These are phyloP conservation scores for Mariannaea elegans DNA, from an alignment of 2,329 filamentous ascomycete species.

Conservation along the genomic window DNA sequence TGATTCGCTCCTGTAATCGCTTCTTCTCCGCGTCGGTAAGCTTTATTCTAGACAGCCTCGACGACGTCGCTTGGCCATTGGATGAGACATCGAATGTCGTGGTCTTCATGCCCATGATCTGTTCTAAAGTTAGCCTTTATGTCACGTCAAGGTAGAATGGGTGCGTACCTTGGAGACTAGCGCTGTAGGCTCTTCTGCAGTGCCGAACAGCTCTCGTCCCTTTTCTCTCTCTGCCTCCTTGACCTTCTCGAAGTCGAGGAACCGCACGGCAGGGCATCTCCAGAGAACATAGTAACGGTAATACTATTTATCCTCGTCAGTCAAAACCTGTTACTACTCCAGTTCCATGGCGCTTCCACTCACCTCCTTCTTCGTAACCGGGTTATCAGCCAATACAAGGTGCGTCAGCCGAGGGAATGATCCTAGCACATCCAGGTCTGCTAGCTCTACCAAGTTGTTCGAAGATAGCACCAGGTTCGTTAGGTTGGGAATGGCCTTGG, in stretches of 20 bases:
- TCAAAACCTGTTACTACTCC: constrained; percentile 1
- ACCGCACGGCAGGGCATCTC: constrained; percentile 84
- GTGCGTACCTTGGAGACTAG: constrained; percentile 73
- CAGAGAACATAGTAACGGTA: constrained; percentile 94
- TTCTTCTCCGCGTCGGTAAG: constrained; percentile 89
- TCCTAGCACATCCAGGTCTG: constrained; percentile 84
- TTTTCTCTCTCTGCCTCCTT: constrained; percentile 83
- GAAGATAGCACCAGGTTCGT: constrained; percentile 82
- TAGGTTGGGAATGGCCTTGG: constrained; percentile 82
- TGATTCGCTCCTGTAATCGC: constrained; percentile 85
- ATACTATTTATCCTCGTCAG: constrained; percentile 63
- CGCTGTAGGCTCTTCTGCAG: constrained; percentile 77
- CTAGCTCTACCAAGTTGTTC: constrained; percentile 85
- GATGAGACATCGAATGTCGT: constrained; percentile 70
- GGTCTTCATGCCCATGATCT: constrained; percentile 88
- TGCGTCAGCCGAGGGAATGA: constrained; percentile 78
- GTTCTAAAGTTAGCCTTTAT: constrained; percentile 20
- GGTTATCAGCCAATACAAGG: constrained; percentile 85
- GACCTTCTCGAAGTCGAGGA: constrained; percentile 92
- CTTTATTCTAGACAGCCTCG: constrained; percentile 80
- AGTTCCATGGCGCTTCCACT: constrained; percentile 40
- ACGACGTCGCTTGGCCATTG: constrained; percentile 55
- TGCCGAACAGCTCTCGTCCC: constrained; percentile 85
- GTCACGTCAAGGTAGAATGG: background rate
- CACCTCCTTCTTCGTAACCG: constrained; percentile 92